Evolutionary conservation across 805 yeast genomes (phyloP), one percentile per base, ranked within the genome.

Genomic region (Ogataea neopini): DNA sequence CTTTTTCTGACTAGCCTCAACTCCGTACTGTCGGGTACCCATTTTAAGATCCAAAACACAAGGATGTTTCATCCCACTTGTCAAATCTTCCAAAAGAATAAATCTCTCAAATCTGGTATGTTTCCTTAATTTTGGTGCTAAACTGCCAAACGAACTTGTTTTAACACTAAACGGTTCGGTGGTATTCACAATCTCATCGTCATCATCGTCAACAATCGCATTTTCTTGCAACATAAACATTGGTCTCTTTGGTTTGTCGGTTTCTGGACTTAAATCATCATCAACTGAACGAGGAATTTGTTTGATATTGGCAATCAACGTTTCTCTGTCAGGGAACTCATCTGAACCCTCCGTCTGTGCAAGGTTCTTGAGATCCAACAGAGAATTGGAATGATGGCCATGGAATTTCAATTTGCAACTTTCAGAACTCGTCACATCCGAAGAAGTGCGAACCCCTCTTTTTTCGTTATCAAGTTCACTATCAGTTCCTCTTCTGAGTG

Each of bases 11-110:
- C 76, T 74, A 0, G 98, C 97, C 53, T 90, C 96, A n/a, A 92
- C 85, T 8, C 99, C 99, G 60, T 94, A 94, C 67, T 94, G 99
- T 49, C 99, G 76, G 0, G 99, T 92, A 0, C 99, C 99, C 98
- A 94, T 94, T 63, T 94, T 94, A 58, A 94, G 73, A 68, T 94
- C 99, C 42, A 94, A 70, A 0, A 92, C 98, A 63, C 97, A 91
- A 0, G 99, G 97, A 53, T 78, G 79, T 25, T 68, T 72, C 83
- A 92, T 81, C 19, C 88, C 88, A 45, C 83, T 77, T 0, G 98
- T 94, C 41, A 94, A 70, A 69, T 94, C 99, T 62, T 95, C 99
- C 42, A 94, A 72, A 8, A 94, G 67, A 32, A 94, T 84, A 63
- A 90, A 94, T 52, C 95, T 74, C 67, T 88, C 95, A 33, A 86